Percentiles rank a stretch among this genome's conserved stretches.
phyloP scores from a whole-genome alignment of 73 alveolate species.

The Paramecium biaurelia region DNA sequence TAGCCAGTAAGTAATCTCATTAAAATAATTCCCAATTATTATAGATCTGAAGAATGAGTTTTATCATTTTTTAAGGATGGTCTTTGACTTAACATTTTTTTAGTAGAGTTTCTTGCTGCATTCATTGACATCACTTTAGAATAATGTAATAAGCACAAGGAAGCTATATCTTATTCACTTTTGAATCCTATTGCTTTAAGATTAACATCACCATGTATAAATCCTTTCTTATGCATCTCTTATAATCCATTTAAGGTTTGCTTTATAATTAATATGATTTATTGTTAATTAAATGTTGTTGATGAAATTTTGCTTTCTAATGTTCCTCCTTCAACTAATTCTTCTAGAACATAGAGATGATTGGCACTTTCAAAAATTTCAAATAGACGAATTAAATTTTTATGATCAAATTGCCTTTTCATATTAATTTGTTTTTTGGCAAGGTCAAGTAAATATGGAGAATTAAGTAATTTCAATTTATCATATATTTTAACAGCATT shows the following conservation, averaged over 20 bases:
- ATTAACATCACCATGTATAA: not conserved
- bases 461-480: not conserved
- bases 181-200: not conserved
- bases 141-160: not conserved
- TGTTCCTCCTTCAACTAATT: slow-evolving; percentile 77
- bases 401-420: slow-evolving; percentile 63
- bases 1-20: not conserved
- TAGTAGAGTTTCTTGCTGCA: not conserved
- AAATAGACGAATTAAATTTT: slow-evolving; percentile 61
- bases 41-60: not conserved
- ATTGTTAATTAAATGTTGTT: not conserved
- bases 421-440: slow-evolving; percentile 25
- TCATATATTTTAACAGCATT: slow-evolving; percentile 3
- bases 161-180: not conserved
- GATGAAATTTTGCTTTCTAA: not conserved
- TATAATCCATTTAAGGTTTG: not conserved
- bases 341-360: slow-evolving; percentile 65
- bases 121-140: not conserved
- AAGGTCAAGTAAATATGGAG: not conserved
- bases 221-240: not conserved
- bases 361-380: slow-evolving; percentile 69
- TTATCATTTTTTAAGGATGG: not conserved
- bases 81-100: not conserved
- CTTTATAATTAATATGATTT: not conserved
- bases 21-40: not conserved